These are phyloP conservation scores for Auricularia sp. DNA, from an alignment of 768 basidiomycete species.

Conservation along the genomic window DNA sequence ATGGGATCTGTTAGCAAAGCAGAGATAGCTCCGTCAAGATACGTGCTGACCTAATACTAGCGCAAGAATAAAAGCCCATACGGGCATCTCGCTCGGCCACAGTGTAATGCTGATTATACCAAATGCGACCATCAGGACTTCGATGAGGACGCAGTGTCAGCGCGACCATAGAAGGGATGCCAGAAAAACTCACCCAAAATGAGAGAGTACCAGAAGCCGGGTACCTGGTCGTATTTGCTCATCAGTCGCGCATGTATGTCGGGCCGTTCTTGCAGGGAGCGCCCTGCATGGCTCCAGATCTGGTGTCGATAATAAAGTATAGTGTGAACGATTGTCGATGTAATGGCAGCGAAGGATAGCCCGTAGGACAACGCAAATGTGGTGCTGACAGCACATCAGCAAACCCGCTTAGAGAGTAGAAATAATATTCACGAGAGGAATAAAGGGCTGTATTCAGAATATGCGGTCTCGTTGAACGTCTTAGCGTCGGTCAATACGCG, in stretches of 20 bases:
- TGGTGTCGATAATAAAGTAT: conserved; percentile 7
- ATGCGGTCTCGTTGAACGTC: conserved; percentile 48
- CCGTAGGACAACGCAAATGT: conserved; percentile 50
- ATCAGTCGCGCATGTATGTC: conserved; percentile 19
- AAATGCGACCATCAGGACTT: conserved; percentile 8
- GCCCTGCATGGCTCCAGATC: conserved; percentile 7
- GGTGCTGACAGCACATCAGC: conserved; percentile 15
- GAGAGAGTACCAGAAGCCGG: conserved; percentile 48
- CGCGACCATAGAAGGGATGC: background rate
- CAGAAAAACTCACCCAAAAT: background rate
- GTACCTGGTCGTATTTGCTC: conserved; percentile 28
- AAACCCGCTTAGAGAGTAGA: background rate
- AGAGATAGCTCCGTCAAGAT: conserved; percentile 19
- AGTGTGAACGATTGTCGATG: conserved; percentile 14
- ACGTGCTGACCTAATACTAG: conserved; percentile 9
- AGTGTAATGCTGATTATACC: conserved; percentile 17
- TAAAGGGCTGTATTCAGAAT: conserved; percentile 69
- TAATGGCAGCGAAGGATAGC: conserved; percentile 18
- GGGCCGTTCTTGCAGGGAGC: conserved; percentile 13
- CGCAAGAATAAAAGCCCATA: conserved; percentile 19
- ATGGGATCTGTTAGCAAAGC: conserved; percentile 12
- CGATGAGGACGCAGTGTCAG: background rate
- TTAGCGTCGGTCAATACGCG: conserved; percentile 12
- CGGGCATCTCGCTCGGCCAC: conserved; percentile 19
- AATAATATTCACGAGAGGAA: conserved; percentile 37